Conservation (phyloP, 176 grass and related monocot species). For the Leersia perrieri region DNA sequence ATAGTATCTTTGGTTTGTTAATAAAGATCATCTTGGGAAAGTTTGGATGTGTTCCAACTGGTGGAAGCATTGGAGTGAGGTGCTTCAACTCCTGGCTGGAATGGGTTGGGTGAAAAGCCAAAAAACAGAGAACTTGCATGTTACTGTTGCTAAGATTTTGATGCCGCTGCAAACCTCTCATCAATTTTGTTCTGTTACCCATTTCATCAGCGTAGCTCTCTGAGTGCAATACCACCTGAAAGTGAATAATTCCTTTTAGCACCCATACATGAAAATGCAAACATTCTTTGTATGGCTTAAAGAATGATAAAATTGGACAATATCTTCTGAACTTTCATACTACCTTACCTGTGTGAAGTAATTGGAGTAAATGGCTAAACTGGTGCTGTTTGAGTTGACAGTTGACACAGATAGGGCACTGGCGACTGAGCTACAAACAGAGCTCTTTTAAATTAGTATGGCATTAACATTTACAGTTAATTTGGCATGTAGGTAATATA, state of each 20-base stretch:
- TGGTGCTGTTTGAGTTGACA: not conserved
- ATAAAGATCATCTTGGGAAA: not conserved
- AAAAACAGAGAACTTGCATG: not conserved
- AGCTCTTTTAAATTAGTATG: slow-evolving; percentile 13
- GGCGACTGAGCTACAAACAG: not conserved
- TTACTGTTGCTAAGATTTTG: not conserved
- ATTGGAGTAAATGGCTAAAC: slow-evolving; percentile 4
- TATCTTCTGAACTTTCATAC: not conserved
- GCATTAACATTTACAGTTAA: slow-evolving; percentile 7
- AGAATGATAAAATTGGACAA: not conserved
- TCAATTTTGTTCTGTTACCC: not conserved
- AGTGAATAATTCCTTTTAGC: not conserved
- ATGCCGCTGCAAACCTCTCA: not conserved
- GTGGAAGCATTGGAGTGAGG: not conserved
- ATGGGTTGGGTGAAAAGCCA: not conserved
- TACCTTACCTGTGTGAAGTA: not conserved
- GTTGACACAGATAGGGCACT: not conserved
- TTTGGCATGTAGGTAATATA: slow-evolving; percentile 72
- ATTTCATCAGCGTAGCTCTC: not conserved
- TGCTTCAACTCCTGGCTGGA: not conserved
- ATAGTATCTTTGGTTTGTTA: not conserved
- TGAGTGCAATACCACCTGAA: not conserved
- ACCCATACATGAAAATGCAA: not conserved
- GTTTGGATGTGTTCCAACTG: not conserved
- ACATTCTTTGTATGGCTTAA: slow-evolving; percentile 9